Evolutionary conservation across 2,329 filamentous ascomycete genomes (phyloP), one percentile per base, ranked within the genome.

Genomic region (Diaporthe caulivora): DNA sequence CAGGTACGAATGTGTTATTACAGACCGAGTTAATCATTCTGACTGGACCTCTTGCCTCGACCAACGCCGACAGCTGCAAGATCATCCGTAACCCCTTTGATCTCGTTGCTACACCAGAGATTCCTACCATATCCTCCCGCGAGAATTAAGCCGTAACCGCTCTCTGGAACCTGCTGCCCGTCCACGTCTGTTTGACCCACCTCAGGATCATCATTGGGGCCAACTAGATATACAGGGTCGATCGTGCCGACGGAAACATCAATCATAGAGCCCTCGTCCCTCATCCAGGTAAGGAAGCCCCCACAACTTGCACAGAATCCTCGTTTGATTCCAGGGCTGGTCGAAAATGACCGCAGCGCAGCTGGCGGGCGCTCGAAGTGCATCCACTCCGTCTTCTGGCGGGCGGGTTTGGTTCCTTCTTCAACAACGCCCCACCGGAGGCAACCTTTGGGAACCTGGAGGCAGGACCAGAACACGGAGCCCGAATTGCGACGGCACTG

Each of bases 401-500:
- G 49, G 40, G 53, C n/a, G 24, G 1, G 15, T 24, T 26, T 10
- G 31, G 29, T 18, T 26, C 24, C 34, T 4, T 53, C 62, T 2
- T 18, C 34, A 13, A 26, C 62, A 5, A 17, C 31, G 34, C n/a
- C 26, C 70, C 70, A 78, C 4, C 79, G 78, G 78, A 81, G 87
- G 2, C 73, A 76, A 29, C 75, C 78, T 70, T 77, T 58, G 6
- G 82, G 82, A 0, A 87, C 76, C 7, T 71, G 77, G 77, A 88
- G 84, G 64, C 82, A 79, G 71, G 82, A 79, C 75, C 84, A 82
- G 76, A 88, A 79, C 70, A 90, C 82, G 5, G 84, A 78, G 68
- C 87, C 87, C 10, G 86, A 86, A 74, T 86, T 83, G 72, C 87
- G 87, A 77, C 88, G 87, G 79, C 87, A 89, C 78, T 89, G 87